Evolutionary conservation across 108 stramenopile species (phyloP).

Genomic region (Aurantiochytrium sp.): DNA sequence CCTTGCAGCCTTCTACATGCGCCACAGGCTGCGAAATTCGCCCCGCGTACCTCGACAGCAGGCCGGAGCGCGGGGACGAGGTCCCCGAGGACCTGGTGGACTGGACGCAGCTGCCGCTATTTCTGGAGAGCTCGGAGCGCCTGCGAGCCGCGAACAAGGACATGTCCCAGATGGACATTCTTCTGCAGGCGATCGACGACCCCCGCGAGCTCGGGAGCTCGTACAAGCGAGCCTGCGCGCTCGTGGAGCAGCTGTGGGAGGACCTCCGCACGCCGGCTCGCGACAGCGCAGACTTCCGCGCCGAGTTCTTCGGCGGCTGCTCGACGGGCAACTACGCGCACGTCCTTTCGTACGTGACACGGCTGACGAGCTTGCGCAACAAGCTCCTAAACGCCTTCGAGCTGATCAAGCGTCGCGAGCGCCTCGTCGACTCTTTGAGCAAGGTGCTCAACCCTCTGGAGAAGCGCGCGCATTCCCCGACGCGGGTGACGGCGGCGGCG

Average conservation of each 20-base stretch:
- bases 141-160: neutral
- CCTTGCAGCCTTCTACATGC: neutral
- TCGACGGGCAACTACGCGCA: conserved; percentile 20
- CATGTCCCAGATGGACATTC: neutral
- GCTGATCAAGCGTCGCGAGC: conserved; percentile 10
- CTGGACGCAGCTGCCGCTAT: neutral
- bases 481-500: neutral
- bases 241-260: conserved; percentile 5
- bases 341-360: neutral
- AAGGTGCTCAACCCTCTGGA: neutral
- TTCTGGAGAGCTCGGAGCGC: neutral
- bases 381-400: neutral
- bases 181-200: neutral
- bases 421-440: neutral
- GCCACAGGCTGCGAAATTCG: neutral
- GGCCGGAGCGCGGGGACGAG: too few relatives aligned
- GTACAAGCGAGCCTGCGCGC: neutral
- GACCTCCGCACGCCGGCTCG: neutral
- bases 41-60: neutral
- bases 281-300: neutral
- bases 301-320: neutral
- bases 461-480: neutral
- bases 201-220: neutral
- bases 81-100: neutral
- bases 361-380: neutral